Evolutionary conservation across 495 filamentous ascomycete species (phyloP).

Genomic region (Annulohypoxylon moriforme): DNA sequence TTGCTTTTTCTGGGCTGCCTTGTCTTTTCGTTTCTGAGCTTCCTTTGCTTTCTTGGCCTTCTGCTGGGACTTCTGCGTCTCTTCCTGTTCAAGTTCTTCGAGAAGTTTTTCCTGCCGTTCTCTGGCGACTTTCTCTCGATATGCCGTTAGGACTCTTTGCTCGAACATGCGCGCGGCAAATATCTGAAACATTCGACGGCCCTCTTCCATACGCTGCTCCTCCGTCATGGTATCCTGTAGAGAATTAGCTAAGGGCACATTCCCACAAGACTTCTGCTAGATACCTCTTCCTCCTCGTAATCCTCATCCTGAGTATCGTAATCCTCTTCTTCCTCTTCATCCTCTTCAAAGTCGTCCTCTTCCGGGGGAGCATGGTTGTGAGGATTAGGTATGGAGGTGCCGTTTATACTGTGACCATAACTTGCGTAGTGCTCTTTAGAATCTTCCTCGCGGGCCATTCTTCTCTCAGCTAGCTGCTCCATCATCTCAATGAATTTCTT

Average conservation of each 20-base stretch:
- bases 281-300: constrained; percentile 87
- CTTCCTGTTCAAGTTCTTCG: constrained; percentile 89
- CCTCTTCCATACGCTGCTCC: constrained; percentile 98
- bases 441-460: constrained; percentile 96
- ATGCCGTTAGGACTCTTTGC: constrained; percentile 95
- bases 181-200: constrained; percentile 98
- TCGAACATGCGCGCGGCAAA: constrained; percentile 99
- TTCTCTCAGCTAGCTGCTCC: constrained; percentile 97
- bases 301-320: constrained; percentile 92
- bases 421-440: constrained; percentile 75
- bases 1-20: constrained; percentile 83
- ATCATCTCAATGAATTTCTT: constrained; percentile 99
- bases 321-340: constrained; percentile 88
- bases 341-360: constrained; percentile 79
- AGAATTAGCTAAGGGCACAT: constrained; percentile 45
- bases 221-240: constrained; percentile 93
- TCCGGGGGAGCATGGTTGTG: constrained; percentile 68
- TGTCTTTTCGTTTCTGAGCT: constrained; percentile 92
- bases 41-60: constrained; percentile 95
- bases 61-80: constrained; percentile 74
- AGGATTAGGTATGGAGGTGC: constrained; percentile 52
- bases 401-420: constrained; percentile 64
- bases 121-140: constrained; percentile 92
- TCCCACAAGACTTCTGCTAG: constrained; percentile 14
- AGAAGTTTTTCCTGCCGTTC: constrained; percentile 93